Evolutionary conservation across 202 grass and related monocot species (phyloP).

Genomic region (Schoenoplectus tabernaemontani): DNA sequence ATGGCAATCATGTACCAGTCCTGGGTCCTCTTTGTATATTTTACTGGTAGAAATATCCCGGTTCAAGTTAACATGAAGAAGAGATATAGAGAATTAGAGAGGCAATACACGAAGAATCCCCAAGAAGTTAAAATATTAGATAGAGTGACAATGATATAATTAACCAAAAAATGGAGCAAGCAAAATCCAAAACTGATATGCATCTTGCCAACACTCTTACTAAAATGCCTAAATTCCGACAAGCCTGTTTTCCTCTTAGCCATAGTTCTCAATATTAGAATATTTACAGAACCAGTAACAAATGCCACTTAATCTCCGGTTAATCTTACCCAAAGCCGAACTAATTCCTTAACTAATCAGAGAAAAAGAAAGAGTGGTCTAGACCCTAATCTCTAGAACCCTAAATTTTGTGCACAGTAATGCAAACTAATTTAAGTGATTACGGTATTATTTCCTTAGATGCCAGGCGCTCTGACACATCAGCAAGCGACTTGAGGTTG

Average conservation of each 20-base stretch:
- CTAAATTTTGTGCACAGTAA: constrained; percentile 15
- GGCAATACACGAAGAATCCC: background rate
- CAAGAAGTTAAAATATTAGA: background rate
- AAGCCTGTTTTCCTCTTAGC: background rate
- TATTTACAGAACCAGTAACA: constrained; percentile 24
- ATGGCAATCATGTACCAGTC: background rate
- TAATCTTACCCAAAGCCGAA: constrained; percentile 17
- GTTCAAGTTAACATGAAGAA: too few species aligned
- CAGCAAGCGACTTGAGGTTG: constrained; percentile 87
- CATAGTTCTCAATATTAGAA: constrained; percentile 15
- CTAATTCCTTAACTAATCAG: constrained; percentile 1
- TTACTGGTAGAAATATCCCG: background rate
- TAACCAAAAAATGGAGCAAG: background rate
- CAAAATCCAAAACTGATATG: background rate
- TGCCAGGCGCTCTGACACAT: constrained; percentile 65
- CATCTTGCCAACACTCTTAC: constrained; percentile 5
- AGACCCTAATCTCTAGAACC: constrained; percentile 13
- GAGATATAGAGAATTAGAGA: background rate
- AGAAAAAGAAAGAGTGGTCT: background rate
- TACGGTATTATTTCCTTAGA: constrained; percentile 28
- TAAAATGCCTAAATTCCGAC: constrained; percentile 11
- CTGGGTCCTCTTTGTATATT: too few species aligned
- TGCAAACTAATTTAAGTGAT: background rate
- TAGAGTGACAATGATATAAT: background rate
- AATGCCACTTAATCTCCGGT: background rate